A percentile compares a stretch with the other conserved stretches of the same genome.
Conservation (phyloP, 306 rosid species). For the Prosopis cineraria region DNA sequence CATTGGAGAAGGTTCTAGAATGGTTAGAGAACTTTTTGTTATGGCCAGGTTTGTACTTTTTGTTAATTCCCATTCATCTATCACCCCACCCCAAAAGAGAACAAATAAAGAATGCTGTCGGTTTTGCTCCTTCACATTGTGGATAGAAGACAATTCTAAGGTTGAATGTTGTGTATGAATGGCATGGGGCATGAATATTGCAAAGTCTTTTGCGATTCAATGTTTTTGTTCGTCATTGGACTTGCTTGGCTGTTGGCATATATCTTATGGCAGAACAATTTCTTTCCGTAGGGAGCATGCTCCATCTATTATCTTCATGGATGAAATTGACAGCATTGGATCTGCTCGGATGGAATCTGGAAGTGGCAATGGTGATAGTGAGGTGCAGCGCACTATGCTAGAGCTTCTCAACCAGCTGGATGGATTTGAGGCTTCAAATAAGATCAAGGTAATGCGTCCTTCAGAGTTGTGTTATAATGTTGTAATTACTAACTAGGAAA, state of each 20-base stretch:
- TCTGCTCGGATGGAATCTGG: slow-evolving; percentile 99
- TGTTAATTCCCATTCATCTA: neutral
- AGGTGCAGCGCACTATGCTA: slow-evolving; percentile 98
- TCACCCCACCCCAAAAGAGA: neutral
- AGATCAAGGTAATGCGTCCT: slow-evolving; percentile 74
- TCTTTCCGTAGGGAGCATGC: slow-evolving; percentile 87
- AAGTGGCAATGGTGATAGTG: slow-evolving; percentile 99
- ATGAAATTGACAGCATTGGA: slow-evolving; percentile 98
- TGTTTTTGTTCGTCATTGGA: neutral
- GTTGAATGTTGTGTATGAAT: slow-evolving; percentile 9
- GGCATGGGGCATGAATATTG: neutral
- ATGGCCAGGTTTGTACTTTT: slow-evolving; percentile 92
- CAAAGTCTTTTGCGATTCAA: too few species aligned
- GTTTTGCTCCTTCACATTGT: too few species aligned
- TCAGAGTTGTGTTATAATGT: slow-evolving; percentile 1
- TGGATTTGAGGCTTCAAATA: slow-evolving; percentile 99
- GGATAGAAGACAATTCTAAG: neutral
- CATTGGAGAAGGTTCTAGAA: slow-evolving; percentile 99
- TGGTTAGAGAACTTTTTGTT: slow-evolving; percentile 97
- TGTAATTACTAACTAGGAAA: neutral
- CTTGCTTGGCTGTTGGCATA: slow-evolving; percentile 11
- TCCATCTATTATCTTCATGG: slow-evolving; percentile 98
- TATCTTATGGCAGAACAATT: slow-evolving; percentile 11
- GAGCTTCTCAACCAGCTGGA: slow-evolving; percentile 99
- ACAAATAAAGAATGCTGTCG: neutral